Evolutionary conservation across 2,329 filamentous ascomycete genomes (phyloP), one percentile per base, ranked within the genome.

Genomic region (Neospermospora avenae): DNA sequence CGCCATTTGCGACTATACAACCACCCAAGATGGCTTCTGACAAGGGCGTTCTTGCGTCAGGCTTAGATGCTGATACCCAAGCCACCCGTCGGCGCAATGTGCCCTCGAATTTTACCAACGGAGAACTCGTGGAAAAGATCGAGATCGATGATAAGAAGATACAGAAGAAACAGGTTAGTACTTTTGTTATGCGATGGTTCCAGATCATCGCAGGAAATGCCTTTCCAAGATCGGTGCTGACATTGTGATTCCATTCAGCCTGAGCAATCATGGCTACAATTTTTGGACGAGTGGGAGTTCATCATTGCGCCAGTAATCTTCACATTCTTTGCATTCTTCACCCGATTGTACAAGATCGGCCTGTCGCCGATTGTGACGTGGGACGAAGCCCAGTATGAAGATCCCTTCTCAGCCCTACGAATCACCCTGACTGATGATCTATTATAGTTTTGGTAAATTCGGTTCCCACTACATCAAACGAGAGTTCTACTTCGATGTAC

Each of bases 391-490:
- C 87, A 90, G 84, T 88, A 84, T 74, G 84, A 69, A 64, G 42
- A 48, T 42, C 37, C 45, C 54, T 58, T 39, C 64, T 37, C 65
- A 77, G 76, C 67, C 79, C n/a, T 78, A 52, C 18, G 46, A 4
- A 45, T 11, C n/a, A n/a, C 42, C 25, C 35, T 51, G 54, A 59
- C 64, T 64, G 57, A 65, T 28, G 49, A 60, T 54, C 68, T 57
- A 28, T 24, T 52, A 60, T 70, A 91, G 88, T 76, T 96, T 96
- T 76, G 91, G 91, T 74, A 99, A 99, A 80, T 99, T 99, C 76
- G 95, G 95, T 66, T 98, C 93, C 70, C 93, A 99, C 78, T 99
- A 99, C 77, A 87, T 99, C 74, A 97, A 99, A 77, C 91, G 93
- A 76, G 95, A 99, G 77, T 97, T 98, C 81, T 99, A 99, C 83